Evolutionary conservation across 2,329 filamentous ascomycete species (phyloP).

Genomic region (Cordyceps cateniannulata): DNA sequence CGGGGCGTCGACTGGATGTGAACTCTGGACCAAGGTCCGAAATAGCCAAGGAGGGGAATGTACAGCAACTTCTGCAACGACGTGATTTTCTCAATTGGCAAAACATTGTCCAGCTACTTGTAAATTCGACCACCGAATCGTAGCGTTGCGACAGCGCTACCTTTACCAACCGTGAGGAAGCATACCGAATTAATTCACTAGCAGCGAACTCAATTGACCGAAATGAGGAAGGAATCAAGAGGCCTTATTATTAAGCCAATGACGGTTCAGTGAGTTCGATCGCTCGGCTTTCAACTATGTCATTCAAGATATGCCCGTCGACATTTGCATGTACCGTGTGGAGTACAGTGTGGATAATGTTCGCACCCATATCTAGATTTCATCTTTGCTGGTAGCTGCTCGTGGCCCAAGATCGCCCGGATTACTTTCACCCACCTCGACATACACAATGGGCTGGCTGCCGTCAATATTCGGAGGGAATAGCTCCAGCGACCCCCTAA

Average conservation of each 20-base stretch:
- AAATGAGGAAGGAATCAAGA: background rate
- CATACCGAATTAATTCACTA: background rate
- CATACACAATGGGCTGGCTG: constrained; percentile 49
- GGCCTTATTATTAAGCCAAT: background rate
- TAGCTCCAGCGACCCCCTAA: constrained; percentile 50
- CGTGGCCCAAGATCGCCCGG: background rate
- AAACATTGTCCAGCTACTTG: background rate
- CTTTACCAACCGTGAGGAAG: too few species aligned
- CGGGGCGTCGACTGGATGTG: background rate
- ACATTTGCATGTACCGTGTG: constrained; percentile 12
- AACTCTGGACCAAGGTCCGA: background rate
- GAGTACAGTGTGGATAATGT: constrained; percentile 15
- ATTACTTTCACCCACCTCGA: background rate
- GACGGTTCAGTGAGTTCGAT: background rate
- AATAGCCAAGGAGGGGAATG: background rate
- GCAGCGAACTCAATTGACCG: background rate
- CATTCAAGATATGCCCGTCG: too few species aligned
- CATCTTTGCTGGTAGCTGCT: constrained; percentile 3
- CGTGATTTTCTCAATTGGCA: background rate
- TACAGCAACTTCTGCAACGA: background rate
- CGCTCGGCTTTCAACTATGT: background rate
- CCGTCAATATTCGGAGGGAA: constrained; percentile 45
- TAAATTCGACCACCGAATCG: background rate
- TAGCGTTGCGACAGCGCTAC: background rate
- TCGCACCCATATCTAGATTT: constrained; percentile 17